Percentiles rank a stretch among this genome's conserved stretches.
These are phyloP conservation scores for Scedosporium aurantiacum DNA, from an alignment of 2,329 filamentous ascomycete genomes.

Conservation along the genomic window DNA sequence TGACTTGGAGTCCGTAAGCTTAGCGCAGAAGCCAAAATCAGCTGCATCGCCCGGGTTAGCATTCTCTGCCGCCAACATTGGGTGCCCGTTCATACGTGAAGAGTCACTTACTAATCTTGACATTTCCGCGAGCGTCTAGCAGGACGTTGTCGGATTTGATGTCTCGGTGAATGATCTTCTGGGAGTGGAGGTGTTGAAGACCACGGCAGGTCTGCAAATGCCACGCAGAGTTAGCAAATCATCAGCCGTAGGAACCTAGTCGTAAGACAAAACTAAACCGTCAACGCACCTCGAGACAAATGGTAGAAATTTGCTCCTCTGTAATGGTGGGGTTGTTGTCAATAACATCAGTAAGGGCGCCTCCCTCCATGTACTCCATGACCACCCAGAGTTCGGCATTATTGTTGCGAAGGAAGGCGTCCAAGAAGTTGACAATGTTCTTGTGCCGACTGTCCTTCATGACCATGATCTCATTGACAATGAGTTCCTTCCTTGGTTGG, in stretches of 20 bases:
- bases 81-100: no score
- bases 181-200: constrained; percentile 83
- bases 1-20: constrained; percentile 90
- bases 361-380: constrained; percentile 99
- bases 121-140: constrained; percentile 83
- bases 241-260: constrained; percentile 1
- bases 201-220: constrained; percentile 75
- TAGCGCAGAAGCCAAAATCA: constrained; percentile 98
- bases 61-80: not conserved
- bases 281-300: constrained; percentile 72
- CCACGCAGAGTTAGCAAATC: constrained; percentile 12
- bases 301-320: constrained; percentile 95
- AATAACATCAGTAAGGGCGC: constrained; percentile 94
- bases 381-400: constrained; percentile 97
- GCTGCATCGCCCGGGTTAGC: constrained; percentile 43
- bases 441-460: constrained; percentile 99
- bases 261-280: constrained; percentile 16
- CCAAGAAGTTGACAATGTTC: constrained; percentile 98
- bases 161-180: constrained; percentile 97
- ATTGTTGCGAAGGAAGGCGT: constrained; percentile 92
- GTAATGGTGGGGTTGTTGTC: constrained; percentile 92
- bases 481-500: constrained; percentile 93
- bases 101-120: constrained; percentile 78
- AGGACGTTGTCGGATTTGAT: constrained; percentile 99
- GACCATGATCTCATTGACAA: constrained; percentile 98